phyloP scores from a whole-genome alignment of 192 early-diverging fungal species.

The Jimgerdemannia lactiflua region DNA sequence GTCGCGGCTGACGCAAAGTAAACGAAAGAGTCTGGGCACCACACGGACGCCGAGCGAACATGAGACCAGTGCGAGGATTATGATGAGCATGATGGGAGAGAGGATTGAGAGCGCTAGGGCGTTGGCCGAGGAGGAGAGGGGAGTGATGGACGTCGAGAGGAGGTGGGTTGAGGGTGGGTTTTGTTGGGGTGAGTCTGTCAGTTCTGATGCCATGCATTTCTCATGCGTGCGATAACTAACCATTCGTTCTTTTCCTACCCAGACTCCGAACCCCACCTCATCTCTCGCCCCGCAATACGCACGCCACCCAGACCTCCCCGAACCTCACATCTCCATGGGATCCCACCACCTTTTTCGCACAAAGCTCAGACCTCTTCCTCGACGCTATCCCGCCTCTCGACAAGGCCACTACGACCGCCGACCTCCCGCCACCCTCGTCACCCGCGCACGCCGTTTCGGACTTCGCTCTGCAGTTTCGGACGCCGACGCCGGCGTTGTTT shows the following conservation, averaged over 20 bases:
- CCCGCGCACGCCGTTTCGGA: too few species aligned
- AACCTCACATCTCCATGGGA: neutral
- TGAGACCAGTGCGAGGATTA: neutral
- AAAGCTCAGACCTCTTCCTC: too few species aligned
- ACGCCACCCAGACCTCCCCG: neutral
- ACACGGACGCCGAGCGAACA: neutral
- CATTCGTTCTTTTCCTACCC: neutral
- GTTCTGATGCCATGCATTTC: too few species aligned
- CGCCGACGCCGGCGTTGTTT: too few species aligned
- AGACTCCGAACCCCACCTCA: neutral
- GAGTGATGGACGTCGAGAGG: neutral
- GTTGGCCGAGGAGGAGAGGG: neutral
- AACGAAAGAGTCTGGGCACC: neutral
- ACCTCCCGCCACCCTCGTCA: too few species aligned
- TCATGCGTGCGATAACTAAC: neutral
- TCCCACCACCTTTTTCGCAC: too few species aligned
- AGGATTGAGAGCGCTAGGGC: neutral
- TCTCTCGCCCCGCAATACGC: neutral
- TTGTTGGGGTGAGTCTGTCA: neutral
- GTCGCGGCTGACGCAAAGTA: neutral
- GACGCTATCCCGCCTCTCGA: too few species aligned
- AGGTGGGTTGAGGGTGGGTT: neutral
- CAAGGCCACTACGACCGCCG: too few species aligned
- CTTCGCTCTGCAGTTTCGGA: too few species aligned
- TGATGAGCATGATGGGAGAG: neutral